Base-by-base conservation (phyloP, 1,139 yeast genomes). In the Debaryomycetaceae sp. region DNA sequence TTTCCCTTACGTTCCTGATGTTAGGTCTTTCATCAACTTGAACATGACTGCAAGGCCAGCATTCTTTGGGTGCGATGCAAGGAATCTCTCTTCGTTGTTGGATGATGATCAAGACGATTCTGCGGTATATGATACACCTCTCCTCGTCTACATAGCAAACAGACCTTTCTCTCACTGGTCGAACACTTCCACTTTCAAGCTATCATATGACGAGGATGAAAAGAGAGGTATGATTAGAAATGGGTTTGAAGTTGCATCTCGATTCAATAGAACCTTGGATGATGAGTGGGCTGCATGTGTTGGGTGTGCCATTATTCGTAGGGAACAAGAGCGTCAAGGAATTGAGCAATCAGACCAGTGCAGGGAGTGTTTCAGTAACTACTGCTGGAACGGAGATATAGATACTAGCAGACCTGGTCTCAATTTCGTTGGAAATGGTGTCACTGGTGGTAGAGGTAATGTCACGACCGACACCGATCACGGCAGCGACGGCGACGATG, bases 301-400 rank as follows among this genome's bases (percentile, higher is more conserved):
- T 13, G 78, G 76, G 4, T 73, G 78, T 60, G 78, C 78, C 5
- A 63, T 73, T 23, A 70, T 73, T 36, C 60, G 76, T 51, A 57
- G 78, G 51, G 63, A 66, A 6, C 76, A 73, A 51, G 77, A 73
- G 52, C 55, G 78, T 46, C 57, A 63, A 41, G 66, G 66, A 3
- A 45, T 63, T 35, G 62, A 65, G 34, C 77, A 70, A 49, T 61
- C 71, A 1, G 71, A 66, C 33, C 72, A 72, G 47, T 73, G 78
- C 48, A 55, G 63, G 43, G 50, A 62, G 43, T 73, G 78, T 45
- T 73, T 73, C 50, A 48, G 59, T 14, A 49, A 60, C 5, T 73
- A 72, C 53, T 73, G 78, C 51, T 73, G 76, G 75, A 56, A 53
- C 13, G 70, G 71, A 2, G 51, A 51, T 7, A 39, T 46, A 11